Conservation (phyloP, 192 early-diverging fungal genomes). For the Dimargaris xerosporica region DNA sequence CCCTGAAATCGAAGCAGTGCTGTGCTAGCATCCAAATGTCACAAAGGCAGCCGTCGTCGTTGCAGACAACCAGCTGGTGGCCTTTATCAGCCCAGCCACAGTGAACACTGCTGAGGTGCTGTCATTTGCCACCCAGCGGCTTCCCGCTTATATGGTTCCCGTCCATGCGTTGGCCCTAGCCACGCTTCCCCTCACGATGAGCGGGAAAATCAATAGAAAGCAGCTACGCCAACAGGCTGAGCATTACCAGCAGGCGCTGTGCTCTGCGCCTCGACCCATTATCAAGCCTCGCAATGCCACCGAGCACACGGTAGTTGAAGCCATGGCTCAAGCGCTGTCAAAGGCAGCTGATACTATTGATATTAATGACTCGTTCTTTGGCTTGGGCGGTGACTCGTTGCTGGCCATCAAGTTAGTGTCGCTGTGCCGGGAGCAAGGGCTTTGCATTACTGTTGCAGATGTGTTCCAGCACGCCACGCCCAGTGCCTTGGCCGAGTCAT, state of each 20-base stretch:
- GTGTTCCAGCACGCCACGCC: not conserved
- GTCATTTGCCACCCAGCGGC: not conserved
- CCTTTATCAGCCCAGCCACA: conserved; percentile 15
- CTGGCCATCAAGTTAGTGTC: not conserved
- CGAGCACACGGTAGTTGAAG: too few species aligned
- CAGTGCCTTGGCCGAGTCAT: not conserved
- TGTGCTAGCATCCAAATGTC: conserved; percentile 14
- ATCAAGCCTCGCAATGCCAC: too few species aligned
- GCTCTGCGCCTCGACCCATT: too few species aligned
- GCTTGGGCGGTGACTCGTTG: not conserved
- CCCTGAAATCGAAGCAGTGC: not conserved
- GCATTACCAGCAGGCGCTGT: too few species aligned
- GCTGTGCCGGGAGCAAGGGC: not conserved
- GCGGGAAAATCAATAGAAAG: not conserved
- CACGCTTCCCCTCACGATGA: not conserved
- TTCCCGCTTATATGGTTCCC: not conserved
- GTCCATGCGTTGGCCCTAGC: not conserved
- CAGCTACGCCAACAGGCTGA: not conserved
- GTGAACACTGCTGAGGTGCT: not conserved
- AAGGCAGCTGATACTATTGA: too few species aligned
- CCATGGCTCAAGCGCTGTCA: too few species aligned
- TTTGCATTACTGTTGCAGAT: not conserved
- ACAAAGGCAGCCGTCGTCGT: conserved; percentile 16
- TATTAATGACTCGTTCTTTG: not conserved
- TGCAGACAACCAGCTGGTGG: conserved; percentile 15